Evolutionary conservation across 129 eudicot genomes (phyloP), one percentile per base, ranked within the genome.

Genomic region (Flaveria sonorensis): DNA sequence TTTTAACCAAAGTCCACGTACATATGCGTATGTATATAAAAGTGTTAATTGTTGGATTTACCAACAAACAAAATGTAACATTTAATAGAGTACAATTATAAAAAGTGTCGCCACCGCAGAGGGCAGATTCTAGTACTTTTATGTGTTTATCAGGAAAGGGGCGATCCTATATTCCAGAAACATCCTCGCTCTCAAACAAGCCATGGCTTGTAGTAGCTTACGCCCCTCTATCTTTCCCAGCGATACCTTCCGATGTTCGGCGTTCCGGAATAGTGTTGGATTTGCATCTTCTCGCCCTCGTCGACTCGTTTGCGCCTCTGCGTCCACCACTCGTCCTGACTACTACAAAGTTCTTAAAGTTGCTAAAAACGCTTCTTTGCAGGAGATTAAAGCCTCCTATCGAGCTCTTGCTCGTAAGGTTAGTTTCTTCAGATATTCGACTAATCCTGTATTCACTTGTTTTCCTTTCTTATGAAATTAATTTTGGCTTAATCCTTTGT

Each of bases 321-420:
- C 85, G 2, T 40, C 77, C 19, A 18, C 86, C 45, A 39, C 73
- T 2, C 32, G 30, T 45, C 62, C 50, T 20, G 96, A 94, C 77
- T 86, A 87, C 74, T 94, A 94, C 71, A 81, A 89, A 36, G 85
- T 87, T 76, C 87, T 94, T 56, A 79, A 89, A 50, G 82, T 94
- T 75, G 64, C 79, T 70, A 87, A 82, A 75, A 86, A 81, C 66
- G 97, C 98, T 21, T 76, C 89, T 24, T 76, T 88, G 77, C 92
- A 82, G 65, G 92, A 94, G 36, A 87, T 94, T 46, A 94, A 91
- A 82, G 50, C 79, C 50, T 77, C 98, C 81, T 94, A 94, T 69
- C 89, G 98, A 2, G 81, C 86, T 11, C 98, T 94, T 85, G 98
- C 98, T 83, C 93, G 93, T 71, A 85, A 90, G 98, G 98, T 92